Base-by-base conservation (phyloP, 768 basidiomycete genomes). In the Austroboletus festivus region DNA sequence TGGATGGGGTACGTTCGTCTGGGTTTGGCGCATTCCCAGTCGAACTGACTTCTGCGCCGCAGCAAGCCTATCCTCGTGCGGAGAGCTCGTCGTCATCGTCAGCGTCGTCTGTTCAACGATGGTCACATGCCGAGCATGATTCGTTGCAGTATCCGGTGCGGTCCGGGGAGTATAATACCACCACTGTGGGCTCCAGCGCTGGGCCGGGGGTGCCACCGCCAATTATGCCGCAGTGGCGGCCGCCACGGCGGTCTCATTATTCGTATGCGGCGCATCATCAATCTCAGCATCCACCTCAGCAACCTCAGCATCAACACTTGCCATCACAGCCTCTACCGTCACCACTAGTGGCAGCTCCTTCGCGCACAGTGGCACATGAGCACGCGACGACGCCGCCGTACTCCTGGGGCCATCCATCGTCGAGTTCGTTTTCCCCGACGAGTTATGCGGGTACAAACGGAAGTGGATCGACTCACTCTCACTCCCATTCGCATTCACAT, bases 191-290 rank as follows among this genome's bases (percentile, higher is more conserved):
- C n/a, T 5, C 42, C 16, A 21, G 22, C 6, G 6, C 47, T 9
- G 20, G 42, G 4, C 6, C 47, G 12, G 19, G 42, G 8, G 37
- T 56, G 9, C 56, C 49, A 6, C 41, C 62, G 2, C 52, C 47
- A 9, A 33, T 48, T 5, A 39, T 53, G 12, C 41, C 64, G 3
- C 48, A 61, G 18, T 68, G 64, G 64, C 63, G 63, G 18, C 61
- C 66, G 11, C 54, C 64, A 9, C 61, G 58, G 3, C 55, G 58
- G 20, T 50, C 66, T 3, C 59, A 67, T 16, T 64, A 68, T 42
- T 15, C 64, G 10, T 68, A 66, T 49, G 43, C 48, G 8, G 59
- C 54, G 8, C 63, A 49, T 19, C 47, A 48, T 44, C 55, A 51
- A 18, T 48, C 31, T 15, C 13, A 10, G 13, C 31, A 33, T 12